These are phyloP conservation scores for Ascochyta pisi DNA, from an alignment of 2,329 filamentous ascomycete species.

Conservation along the genomic window DNA sequence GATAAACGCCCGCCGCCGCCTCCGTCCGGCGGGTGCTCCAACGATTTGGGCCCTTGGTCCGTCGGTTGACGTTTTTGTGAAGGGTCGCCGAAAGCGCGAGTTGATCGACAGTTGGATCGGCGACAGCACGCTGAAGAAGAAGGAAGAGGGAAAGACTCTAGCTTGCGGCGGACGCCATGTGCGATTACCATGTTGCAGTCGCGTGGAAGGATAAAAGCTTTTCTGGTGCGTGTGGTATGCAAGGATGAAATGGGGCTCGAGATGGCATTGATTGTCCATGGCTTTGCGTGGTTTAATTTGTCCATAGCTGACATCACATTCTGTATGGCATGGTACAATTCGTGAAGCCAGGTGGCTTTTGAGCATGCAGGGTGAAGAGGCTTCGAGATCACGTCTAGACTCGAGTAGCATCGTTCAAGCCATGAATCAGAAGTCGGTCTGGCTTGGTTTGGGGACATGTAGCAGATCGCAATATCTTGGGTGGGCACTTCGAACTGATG, in stretches of 20 bases:
- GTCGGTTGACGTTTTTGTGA: neutral
- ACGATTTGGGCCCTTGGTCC: slow-evolving; percentile 11
- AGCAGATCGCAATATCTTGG: neutral
- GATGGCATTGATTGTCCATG: neutral
- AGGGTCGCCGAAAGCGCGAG: neutral
- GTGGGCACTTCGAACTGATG: neutral
- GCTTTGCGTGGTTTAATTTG: neutral
- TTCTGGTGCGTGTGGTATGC: neutral
- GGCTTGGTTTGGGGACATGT: neutral
- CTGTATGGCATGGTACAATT: neutral
- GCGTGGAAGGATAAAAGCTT: slow-evolving; percentile 7
- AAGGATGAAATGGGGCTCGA: neutral
- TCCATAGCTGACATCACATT: too few species aligned
- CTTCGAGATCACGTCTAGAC: too few species aligned
- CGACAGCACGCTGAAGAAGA: too few species aligned
- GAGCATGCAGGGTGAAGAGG: neutral
- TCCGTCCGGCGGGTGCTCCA: slow-evolving; percentile 10
- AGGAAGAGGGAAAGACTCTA: neutral
- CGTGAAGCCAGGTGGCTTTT: neutral
- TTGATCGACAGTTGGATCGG: slow-evolving; percentile 6
- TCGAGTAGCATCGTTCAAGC: too few species aligned
- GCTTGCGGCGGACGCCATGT: too few species aligned
- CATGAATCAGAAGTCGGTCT: too few species aligned
- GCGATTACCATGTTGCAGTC: slow-evolving; percentile 8
- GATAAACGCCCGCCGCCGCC: slow-evolving; percentile 11